phyloP scores from a whole-genome alignment of 306 rosid genomes.

The Cicer arietinum region DNA sequence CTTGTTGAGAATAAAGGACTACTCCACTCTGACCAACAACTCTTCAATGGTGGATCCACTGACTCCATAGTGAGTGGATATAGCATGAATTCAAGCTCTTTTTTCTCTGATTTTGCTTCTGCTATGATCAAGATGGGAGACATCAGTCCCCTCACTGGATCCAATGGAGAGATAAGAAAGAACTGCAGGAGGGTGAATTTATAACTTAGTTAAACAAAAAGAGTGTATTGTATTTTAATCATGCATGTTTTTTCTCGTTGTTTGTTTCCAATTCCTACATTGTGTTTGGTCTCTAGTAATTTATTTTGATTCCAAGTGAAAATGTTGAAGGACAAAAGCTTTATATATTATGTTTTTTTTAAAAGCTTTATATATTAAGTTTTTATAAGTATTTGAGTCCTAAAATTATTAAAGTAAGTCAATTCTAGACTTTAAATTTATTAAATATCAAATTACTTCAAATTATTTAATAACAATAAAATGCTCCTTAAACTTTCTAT shows the following conservation, averaged over 20 bases:
- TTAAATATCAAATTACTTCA: no score
- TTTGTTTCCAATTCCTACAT: not conserved
- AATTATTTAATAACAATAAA: no score
- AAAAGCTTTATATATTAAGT: no score
- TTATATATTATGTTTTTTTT: no score
- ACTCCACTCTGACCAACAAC: conserved; percentile 85
- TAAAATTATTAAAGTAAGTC: no score
- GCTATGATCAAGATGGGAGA: conserved; percentile 92
- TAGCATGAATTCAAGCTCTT: conserved; percentile 41
- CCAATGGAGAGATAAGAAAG: conserved; percentile 75
- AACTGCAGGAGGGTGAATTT: conserved; percentile 67
- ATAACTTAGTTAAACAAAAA: conserved; percentile 4
- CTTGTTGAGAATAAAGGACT: conserved; percentile 71
- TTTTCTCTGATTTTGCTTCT: conserved; percentile 58
- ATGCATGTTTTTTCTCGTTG: not conserved
- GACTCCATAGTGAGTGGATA: conserved; percentile 65
- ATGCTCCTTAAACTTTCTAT: no score
- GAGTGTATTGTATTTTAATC: no score
- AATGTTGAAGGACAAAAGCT: no score
- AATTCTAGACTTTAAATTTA: no score
- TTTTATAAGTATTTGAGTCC: no score
- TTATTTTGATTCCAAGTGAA: not conserved
- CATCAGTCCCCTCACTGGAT: conserved; percentile 83
- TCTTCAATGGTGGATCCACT: conserved; percentile 76
- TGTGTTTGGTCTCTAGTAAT: not conserved